Conservation (phyloP, 345 rosid genomes). For the Zanthoxylum bungeanum region DNA sequence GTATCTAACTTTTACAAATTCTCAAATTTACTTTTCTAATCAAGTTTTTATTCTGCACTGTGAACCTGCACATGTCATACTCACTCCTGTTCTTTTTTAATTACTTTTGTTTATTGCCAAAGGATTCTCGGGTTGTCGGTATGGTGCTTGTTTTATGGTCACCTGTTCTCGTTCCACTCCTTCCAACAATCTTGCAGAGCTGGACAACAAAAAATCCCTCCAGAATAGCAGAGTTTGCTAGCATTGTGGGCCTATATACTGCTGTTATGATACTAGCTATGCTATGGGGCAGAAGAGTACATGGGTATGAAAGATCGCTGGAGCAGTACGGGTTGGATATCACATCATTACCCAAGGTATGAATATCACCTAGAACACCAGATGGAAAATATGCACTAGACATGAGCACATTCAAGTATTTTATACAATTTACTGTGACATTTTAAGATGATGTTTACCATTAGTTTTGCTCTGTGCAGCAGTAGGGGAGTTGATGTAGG, state of each 20-base stretch:
- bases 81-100: neutral
- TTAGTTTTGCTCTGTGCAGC: neutral
- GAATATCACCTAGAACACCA: constrained; percentile 15
- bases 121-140: constrained; percentile 72
- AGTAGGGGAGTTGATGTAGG: neutral
- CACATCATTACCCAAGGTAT: constrained; percentile 50
- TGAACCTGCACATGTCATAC: neutral
- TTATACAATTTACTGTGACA: neutral
- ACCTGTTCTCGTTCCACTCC: constrained; percentile 70
- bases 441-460: neutral
- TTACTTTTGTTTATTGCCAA: constrained; percentile 11
- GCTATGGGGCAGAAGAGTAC: constrained; percentile 85
- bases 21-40: neutral
- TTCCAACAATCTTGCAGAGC: constrained; percentile 81
- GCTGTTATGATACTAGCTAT: constrained; percentile 69
- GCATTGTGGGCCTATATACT: constrained; percentile 70
- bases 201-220: constrained; percentile 70
- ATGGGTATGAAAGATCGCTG: constrained; percentile 70
- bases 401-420: neutral
- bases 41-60: neutral
- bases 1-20: neutral
- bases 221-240: constrained; percentile 63
- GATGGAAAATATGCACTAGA: constrained; percentile 7
- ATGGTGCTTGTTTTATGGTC: constrained; percentile 93
- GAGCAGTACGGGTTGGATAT: constrained; percentile 78